Evolutionary conservation across 2,329 filamentous ascomycete species (phyloP).

Genomic region (Beauveria pseudobassiana): DNA sequence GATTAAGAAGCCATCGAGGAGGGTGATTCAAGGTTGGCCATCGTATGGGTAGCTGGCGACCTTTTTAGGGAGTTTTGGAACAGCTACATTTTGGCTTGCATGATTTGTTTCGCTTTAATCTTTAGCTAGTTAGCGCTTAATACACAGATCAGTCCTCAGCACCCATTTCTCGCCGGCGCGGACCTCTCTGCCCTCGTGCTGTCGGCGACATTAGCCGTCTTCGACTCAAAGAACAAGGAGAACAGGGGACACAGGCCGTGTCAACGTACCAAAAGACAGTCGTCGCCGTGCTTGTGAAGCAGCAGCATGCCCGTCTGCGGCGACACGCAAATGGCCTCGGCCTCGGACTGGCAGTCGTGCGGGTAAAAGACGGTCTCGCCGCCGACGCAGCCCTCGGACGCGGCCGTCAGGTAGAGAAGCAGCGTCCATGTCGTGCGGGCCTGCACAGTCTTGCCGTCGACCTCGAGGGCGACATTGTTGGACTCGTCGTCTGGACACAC

Average conservation of each 20-base stretch:
- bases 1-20: not conserved
- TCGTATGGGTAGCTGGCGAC: not conserved
- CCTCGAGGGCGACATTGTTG: slow-evolving; percentile 57
- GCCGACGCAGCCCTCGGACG: slow-evolving; percentile 66
- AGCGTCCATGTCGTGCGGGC: slow-evolving; percentile 78
- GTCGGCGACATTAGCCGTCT: slow-evolving; percentile 1
- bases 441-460: slow-evolving; percentile 20
- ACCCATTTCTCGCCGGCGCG: slow-evolving; percentile 83
- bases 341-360: slow-evolving; percentile 47
- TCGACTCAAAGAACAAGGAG: too few relatives aligned
- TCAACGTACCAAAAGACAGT: slow-evolving; percentile 67
- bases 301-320: slow-evolving; percentile 80
- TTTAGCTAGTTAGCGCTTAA: slow-evolving; percentile 36
- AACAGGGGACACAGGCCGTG: not conserved
- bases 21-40: not conserved
- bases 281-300: slow-evolving; percentile 80
- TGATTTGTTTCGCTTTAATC: not conserved
- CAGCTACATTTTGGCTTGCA: not conserved
- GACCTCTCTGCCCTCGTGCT: slow-evolving; percentile 80
- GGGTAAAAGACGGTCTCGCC: slow-evolving; percentile 93
- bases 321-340: slow-evolving; percentile 62
- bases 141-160: slow-evolving; percentile 73
- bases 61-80: not conserved
- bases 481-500: slow-evolving; percentile 68
- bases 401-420: slow-evolving; percentile 76